Base-by-base conservation (phyloP, 1,139 yeast genomes). In the Debaryomycetaceae sp. region DNA sequence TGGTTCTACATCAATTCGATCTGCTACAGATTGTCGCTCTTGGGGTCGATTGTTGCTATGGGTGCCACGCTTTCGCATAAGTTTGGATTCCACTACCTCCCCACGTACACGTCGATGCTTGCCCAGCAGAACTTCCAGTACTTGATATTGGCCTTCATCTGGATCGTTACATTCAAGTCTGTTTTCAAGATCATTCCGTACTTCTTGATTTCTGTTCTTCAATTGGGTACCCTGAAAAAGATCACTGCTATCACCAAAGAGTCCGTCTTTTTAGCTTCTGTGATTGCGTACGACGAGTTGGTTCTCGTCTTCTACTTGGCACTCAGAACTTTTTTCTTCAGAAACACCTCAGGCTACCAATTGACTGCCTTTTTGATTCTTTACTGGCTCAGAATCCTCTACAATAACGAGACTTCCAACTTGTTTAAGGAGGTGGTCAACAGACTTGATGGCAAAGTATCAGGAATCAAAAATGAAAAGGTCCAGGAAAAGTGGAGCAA, bases 61-160 rank as follows among this genome's bases (percentile, higher is more conserved):
- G 54, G 75, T 1, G 67, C 82, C 36, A 76, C 88, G 1, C 68
- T 80, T 45, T 59, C 77, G 38, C 85, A 84, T 45, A 80, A 77
- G 51, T 84, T 80, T 67, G 83, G 83, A 13, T 58, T 76, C 42
- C 61, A 60, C 27, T 70, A 70, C 43, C 64, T 75, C 50, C 90
- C 91, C 7, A 72, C 81, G 9, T 71, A 77, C 55, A 69, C 78
- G 41, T 75, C 85, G 8, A 68, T 86, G 57, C 54, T 84, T 40
- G 78, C 87, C 14, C 82, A 85, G 39, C 87, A 81, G 52, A 85
- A 85, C 62, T 83, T 83, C 69, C 93, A 85, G 59, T 79, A 76
- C 55, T 63, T 81, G 49, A 52, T 78, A 5, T 67, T 85, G 49
- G 78, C 83, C 0, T 30, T 62, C 2, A 65, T 80, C 33, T 85